Evolutionary conservation across 345 rosid species (phyloP), one percentile per base, ranked within the genome.

Genomic region (Theobroma cacao): DNA sequence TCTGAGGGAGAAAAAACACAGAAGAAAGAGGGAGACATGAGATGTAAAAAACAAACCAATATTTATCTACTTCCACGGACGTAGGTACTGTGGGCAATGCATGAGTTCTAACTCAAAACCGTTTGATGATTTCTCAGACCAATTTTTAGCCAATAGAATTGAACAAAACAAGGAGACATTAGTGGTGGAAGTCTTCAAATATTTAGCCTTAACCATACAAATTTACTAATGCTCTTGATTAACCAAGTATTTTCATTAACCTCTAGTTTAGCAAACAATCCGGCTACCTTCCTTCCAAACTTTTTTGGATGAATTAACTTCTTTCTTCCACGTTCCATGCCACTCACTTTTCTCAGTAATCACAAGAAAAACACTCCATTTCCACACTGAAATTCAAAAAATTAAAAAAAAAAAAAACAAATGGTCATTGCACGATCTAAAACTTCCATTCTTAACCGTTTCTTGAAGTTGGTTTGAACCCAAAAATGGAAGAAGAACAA

Each of bases 251-350:
- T 30, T n/a, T 62, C 62, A 10, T 55, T 41, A 81, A 69, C 86
- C 86, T 65, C 84, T 36, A 79, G 66, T 80, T 82, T 75, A 75
- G 64, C 89, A 61, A 79, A 59, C 12, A 67, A 77, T 77, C 10
- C 85, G 81, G 67, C 61, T 50, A 20, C 30, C 45, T 31, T 50
- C 10, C 5, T 30, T 71, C 74, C 59, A 30, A 70, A 2, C n/a
- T 8, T 70, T 50, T 48, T 22, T 47, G 40, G 41, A 17, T 22
- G 5, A 47, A 28, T 69, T 36, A 10, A 34, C 28, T 14, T 74
- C 3, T 53, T 43, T 48, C 28, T 8, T 53, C 17, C 22, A 11
- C 24, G 26, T 68, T 12, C 53, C 28, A 38, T 41, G 14, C 2
- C 14, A 18, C 30, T 55, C 26, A 72, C 11, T 75, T 47, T 26